A percentile compares a stretch with the other conserved stretches of the same genome.
phyloP scores from a whole-genome alignment of 768 basidiomycete species.

The Calvatia gigantea region DNA sequence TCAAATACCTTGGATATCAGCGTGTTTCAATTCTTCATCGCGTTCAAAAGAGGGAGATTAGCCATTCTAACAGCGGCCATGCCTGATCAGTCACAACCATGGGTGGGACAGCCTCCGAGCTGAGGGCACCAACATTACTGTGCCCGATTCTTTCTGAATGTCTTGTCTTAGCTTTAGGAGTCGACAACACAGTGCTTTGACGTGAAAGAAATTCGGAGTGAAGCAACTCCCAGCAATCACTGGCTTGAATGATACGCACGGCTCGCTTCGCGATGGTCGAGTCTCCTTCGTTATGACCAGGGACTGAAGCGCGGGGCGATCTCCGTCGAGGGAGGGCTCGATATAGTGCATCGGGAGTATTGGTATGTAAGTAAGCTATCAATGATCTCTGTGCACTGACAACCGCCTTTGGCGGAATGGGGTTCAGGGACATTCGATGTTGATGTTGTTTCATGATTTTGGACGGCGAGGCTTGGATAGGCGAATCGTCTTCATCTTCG shows the following conservation, averaged over 20 bases:
- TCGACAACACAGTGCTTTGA: constrained; percentile 22
- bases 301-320: constrained; percentile 15
- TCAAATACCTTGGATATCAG: no score
- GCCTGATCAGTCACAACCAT: constrained; percentile 55
- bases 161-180: constrained; percentile 33
- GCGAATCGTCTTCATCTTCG: constrained; percentile 21
- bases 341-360: constrained; percentile 48
- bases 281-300: constrained; percentile 39
- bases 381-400: constrained; percentile 51
- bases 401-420: constrained; percentile 43
- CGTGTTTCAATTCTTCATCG: constrained; percentile 45
- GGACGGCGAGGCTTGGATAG: constrained; percentile 41
- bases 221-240: constrained; percentile 61
- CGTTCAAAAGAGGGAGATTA: constrained; percentile 65
- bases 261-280: constrained; percentile 57
- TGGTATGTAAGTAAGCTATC: constrained; percentile 52
- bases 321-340: constrained; percentile 47
- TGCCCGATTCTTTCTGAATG: constrained; percentile 7
- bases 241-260: constrained; percentile 47
- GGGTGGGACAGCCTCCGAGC: constrained; percentile 20
- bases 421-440: constrained; percentile 31
- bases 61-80: constrained; percentile 72
- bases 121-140: constrained; percentile 14
- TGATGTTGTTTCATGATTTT: constrained; percentile 41
- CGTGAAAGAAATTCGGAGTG: constrained; percentile 43